Evolutionary conservation across 805 yeast genomes (phyloP).

Genomic region (Ogataea naganishii): DNA sequence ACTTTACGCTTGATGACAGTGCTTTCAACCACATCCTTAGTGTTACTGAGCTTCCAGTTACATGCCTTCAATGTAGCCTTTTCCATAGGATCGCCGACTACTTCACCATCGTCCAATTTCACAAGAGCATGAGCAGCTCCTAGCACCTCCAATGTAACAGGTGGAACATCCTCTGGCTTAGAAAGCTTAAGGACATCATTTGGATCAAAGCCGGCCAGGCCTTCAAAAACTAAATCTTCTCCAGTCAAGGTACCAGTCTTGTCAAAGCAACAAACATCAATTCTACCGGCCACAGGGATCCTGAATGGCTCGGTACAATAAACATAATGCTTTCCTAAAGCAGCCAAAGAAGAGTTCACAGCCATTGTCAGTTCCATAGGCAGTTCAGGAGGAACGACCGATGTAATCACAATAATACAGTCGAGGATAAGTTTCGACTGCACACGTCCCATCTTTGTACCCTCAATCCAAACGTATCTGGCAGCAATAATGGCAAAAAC

Average conservation of each 20-base stretch:
- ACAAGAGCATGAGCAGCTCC: slow-evolving; percentile 98
- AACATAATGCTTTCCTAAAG: slow-evolving; percentile 78
- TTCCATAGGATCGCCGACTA: slow-evolving; percentile 99
- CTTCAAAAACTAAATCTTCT: slow-evolving; percentile 93
- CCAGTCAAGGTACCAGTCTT: slow-evolving; percentile 98
- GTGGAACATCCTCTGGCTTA: slow-evolving; percentile 51
- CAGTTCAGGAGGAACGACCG: slow-evolving; percentile 97
- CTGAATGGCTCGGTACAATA: slow-evolving; percentile 98
- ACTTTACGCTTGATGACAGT: slow-evolving; percentile 37
- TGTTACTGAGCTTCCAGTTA: slow-evolving; percentile 69
- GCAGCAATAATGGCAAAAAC: slow-evolving; percentile 92
- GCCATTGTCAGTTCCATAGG: slow-evolving; percentile 99
- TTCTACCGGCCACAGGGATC: slow-evolving; percentile 95
- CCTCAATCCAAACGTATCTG: slow-evolving; percentile 98
- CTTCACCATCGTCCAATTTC: slow-evolving; percentile 88
- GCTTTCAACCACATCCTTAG: slow-evolving; percentile 55
- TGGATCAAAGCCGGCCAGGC: slow-evolving; percentile 69
- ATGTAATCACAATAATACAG: slow-evolving; percentile 91
- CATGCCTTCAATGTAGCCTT: slow-evolving; percentile 87
- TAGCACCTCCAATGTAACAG: slow-evolving; percentile 57
- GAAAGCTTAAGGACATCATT: slow-evolving; percentile 47
- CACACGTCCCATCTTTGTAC: slow-evolving; percentile 90
- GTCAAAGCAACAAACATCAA: slow-evolving; percentile 97
- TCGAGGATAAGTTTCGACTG: slow-evolving; percentile 90
- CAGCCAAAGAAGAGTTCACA: slow-evolving; percentile 83